Evolutionary conservation across 2,329 filamentous ascomycete species (phyloP).

Genomic region (Boeremia exigua): DNA sequence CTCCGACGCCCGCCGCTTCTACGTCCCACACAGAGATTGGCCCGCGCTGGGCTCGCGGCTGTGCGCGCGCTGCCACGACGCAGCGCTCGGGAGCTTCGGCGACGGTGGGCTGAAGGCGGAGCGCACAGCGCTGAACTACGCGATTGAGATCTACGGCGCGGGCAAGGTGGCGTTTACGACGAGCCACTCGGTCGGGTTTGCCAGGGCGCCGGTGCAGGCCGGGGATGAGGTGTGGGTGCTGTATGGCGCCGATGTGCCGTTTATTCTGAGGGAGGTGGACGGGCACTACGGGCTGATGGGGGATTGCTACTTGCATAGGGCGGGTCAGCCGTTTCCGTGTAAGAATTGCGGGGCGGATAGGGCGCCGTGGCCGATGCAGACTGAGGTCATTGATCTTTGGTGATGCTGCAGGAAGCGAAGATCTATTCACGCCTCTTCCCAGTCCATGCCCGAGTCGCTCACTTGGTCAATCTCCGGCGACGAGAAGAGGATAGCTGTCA

Average conservation of each 20-base stretch:
- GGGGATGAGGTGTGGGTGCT: neutral
- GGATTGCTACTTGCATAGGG: conserved; percentile 5
- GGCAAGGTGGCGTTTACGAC: neutral
- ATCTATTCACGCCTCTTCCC: neutral
- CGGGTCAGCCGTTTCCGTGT: neutral
- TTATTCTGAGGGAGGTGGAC: neutral
- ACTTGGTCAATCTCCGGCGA: neutral
- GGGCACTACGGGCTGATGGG: neutral
- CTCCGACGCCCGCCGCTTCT: neutral
- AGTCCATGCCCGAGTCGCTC: neutral
- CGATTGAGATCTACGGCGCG: neutral
- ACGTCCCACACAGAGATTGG: neutral
- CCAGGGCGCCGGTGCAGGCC: accelerated
- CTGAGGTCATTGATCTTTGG: conserved; percentile 9
- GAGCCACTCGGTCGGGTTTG: neutral
- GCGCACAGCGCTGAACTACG: neutral
- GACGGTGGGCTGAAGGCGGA: neutral
- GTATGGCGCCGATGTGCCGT: neutral
- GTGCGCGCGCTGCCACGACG: neutral
- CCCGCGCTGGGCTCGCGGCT: neutral
- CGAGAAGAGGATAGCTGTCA: neutral
- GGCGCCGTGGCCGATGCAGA: conserved; percentile 2
- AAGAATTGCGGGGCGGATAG: neutral
- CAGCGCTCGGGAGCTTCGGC: neutral
- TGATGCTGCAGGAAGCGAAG: neutral